Conservation (phyloP, 257 asterid genomes). For the Salvia hispanica region DNA sequence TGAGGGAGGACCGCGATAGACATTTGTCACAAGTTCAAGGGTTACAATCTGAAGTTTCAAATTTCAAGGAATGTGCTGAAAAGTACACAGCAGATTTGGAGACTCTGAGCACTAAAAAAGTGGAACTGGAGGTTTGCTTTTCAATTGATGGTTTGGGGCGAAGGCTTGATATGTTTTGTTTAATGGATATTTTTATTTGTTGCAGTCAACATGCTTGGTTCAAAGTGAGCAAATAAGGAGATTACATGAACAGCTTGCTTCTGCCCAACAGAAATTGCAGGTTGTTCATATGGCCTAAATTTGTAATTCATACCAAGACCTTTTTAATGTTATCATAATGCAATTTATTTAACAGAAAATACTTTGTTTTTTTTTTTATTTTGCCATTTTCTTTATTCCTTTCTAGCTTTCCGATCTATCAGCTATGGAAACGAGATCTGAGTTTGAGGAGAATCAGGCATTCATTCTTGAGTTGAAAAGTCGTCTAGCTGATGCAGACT, state of each 20-base stretch:
- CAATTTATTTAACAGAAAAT: not conserved
- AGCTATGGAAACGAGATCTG: slow-evolving; percentile 63
- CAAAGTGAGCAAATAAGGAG: slow-evolving; percentile 70
- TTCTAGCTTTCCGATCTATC: slow-evolving; percentile 70
- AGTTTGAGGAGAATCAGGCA: slow-evolving; percentile 64
- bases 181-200: slow-evolving; percentile 19
- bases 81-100: slow-evolving; percentile 59
- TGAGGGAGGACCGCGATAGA: slow-evolving; percentile 80
- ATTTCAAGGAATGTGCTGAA: slow-evolving; percentile 65
- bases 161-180: slow-evolving; percentile 4
- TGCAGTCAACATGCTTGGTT: slow-evolving; percentile 63
- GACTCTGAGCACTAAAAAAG: slow-evolving; percentile 47
- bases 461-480: slow-evolving; percentile 51
- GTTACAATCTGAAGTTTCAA: slow-evolving; percentile 56
- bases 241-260: slow-evolving; percentile 67
- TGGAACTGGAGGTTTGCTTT: slow-evolving; percentile 66
- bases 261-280: slow-evolving; percentile 69
- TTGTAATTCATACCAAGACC: not conserved
- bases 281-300: slow-evolving; percentile 37
- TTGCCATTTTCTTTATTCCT: not conserved
- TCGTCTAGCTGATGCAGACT: slow-evolving; percentile 82
- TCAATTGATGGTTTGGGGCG: not conserved
- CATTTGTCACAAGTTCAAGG: slow-evolving; percentile 56
- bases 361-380: not conserved
- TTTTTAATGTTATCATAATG: not conserved